Evolutionary conservation across 164 flowering plant genomes (phyloP).

Genomic region (Platanus orientalis): DNA sequence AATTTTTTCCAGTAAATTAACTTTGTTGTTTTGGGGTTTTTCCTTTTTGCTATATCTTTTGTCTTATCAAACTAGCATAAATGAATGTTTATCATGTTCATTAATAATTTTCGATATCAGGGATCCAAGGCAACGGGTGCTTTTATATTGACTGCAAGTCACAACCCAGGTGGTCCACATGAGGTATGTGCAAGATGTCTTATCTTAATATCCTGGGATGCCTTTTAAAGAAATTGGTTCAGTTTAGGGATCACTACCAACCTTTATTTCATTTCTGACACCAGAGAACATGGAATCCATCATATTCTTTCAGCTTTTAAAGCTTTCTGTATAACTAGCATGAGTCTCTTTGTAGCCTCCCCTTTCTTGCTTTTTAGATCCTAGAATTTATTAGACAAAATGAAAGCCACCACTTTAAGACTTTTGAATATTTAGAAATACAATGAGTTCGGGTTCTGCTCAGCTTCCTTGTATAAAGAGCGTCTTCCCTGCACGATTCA

Average conservation of each 20-base stretch:
- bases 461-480: too few relatives aligned
- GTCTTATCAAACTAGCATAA: neutral
- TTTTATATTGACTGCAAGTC: conserved; percentile 97
- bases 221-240: neutral
- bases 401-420: too few relatives aligned
- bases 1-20: neutral
- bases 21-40: neutral
- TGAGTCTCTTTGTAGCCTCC: neutral
- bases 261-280: too few relatives aligned
- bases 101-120: conserved; percentile 28
- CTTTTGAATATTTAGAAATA: too few relatives aligned
- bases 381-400: too few relatives aligned
- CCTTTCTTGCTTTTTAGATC: too few relatives aligned
- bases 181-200: conserved; percentile 50
- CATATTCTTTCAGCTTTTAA: neutral
- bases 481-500: too few relatives aligned
- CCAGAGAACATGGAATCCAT: neutral
- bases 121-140: conserved; percentile 88
- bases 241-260: neutral
- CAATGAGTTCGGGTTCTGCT: too few relatives aligned
- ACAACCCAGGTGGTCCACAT: conserved; percentile 96
- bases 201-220: neutral
- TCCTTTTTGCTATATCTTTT: too few relatives aligned
- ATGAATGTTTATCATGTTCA: neutral
- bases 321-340: neutral